These are phyloP conservation scores for Tricholoma saponaceum DNA, from an alignment of 768 basidiomycete genomes.

Conservation along the genomic window DNA sequence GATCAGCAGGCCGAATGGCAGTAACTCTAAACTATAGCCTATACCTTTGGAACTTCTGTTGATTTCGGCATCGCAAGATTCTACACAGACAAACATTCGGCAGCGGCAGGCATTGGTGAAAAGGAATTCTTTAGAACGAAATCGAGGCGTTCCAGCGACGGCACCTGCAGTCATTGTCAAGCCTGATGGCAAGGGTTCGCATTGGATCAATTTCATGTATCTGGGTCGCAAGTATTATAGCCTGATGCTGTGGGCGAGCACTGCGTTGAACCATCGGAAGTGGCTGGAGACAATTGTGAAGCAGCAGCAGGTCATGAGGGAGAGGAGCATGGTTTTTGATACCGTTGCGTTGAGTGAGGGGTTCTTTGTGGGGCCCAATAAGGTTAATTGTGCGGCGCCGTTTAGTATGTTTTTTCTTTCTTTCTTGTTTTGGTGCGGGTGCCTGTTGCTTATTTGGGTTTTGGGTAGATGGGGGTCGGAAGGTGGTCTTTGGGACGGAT, in stretches of 20 bases:
- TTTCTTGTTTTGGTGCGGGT: background rate
- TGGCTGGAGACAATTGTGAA: conserved; percentile 92
- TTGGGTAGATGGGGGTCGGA: conserved; percentile 66
- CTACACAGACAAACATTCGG: conserved; percentile 30
- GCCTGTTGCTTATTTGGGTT: conserved; percentile 1
- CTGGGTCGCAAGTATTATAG: conserved; percentile 92
- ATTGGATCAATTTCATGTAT: conserved; percentile 90
- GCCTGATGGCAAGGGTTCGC: conserved; percentile 74
- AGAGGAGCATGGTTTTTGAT: conserved; percentile 85
- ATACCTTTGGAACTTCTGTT: conserved; percentile 93
- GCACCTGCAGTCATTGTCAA: conserved; percentile 49
- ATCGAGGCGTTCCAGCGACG: conserved; percentile 31
- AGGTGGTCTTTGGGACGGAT: conserved; percentile 94
- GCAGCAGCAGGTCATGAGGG: conserved; percentile 82
- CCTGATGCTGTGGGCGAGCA: conserved; percentile 87
- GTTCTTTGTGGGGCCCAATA: conserved; percentile 81
- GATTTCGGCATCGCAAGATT: conserved; percentile 75
- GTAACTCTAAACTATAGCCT: conserved; percentile 47
- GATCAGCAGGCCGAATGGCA: background rate
- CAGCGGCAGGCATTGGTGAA: conserved; percentile 44
- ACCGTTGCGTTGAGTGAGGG: conserved; percentile 80
- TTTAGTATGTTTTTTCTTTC: conserved; percentile 58
- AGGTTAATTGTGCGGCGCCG: conserved; percentile 89
- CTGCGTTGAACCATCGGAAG: conserved; percentile 81
- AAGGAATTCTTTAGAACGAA: conserved; percentile 38